Evolutionary conservation across 768 basidiomycete genomes (phyloP).

Genomic region (Russula virescens): DNA sequence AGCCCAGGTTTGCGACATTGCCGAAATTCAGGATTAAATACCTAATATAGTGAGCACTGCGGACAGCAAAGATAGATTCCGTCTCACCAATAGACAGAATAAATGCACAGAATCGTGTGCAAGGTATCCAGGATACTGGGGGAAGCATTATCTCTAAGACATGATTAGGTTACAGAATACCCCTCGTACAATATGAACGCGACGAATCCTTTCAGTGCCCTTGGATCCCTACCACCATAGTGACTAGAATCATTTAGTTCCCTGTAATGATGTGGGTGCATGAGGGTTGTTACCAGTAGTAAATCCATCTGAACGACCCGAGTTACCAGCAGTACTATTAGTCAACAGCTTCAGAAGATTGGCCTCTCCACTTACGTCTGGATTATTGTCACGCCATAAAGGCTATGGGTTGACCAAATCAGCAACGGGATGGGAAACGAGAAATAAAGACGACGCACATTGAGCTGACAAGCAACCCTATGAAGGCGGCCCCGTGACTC

Average conservation of each 20-base stretch:
- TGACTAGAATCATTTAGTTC: not conserved
- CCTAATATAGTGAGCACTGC: constrained; percentile 28
- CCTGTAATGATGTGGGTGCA: no score
- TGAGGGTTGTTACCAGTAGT: not conserved
- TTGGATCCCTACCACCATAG: not conserved
- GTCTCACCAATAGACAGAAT: constrained; percentile 43
- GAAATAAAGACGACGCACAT: not conserved
- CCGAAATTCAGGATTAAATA: constrained; percentile 44
- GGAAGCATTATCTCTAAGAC: not conserved
- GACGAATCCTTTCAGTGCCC: not conserved
- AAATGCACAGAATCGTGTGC: constrained; percentile 41
- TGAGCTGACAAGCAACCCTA: constrained; percentile 5
- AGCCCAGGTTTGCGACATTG: constrained; percentile 34
- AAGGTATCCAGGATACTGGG: constrained; percentile 39
- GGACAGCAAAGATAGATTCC: not conserved
- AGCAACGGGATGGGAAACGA: not conserved
- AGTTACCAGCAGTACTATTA: no score
- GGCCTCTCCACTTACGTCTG: constrained; percentile 3
- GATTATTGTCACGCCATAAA: constrained; percentile 1
- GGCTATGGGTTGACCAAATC: not conserved
- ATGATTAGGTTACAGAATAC: no score
- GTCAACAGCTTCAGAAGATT: not conserved
- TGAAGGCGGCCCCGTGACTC: not conserved
- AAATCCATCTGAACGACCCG: constrained; percentile 1
- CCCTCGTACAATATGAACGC: not conserved